Conservation (phyloP, 2,329 filamentous ascomycete genomes). For the Alternaria rosae region DNA sequence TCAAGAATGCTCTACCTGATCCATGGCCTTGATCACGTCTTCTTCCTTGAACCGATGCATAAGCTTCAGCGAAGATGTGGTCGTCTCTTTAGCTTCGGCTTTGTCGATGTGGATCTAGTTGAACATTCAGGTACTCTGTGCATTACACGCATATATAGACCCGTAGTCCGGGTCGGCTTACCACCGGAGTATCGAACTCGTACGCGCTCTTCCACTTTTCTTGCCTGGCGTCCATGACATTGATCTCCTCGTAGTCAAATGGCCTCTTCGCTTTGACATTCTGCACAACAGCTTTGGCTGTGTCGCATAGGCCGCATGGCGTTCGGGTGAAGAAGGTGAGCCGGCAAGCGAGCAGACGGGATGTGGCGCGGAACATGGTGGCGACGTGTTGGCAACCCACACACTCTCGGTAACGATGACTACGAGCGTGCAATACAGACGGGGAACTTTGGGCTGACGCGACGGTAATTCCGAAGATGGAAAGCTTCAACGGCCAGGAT, state of each 20-base stretch:
- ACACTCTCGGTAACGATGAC: background rate
- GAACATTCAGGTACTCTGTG: constrained; percentile 33
- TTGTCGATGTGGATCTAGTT: constrained; percentile 69
- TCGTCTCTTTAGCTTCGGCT: constrained; percentile 55
- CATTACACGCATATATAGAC: constrained; percentile 1
- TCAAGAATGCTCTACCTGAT: constrained; percentile 53
- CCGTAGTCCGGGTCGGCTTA: constrained; percentile 50
- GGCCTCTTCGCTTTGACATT: constrained; percentile 71
- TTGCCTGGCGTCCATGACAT: constrained; percentile 70
- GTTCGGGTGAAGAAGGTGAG: constrained; percentile 79
- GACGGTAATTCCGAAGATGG: constrained; percentile 3
- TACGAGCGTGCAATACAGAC: background rate
- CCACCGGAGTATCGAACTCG: constrained; percentile 83
- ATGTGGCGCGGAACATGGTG: constrained; percentile 44
- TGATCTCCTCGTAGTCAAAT: constrained; percentile 73
- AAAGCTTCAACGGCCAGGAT: background rate
- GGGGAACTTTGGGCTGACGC: background rate
- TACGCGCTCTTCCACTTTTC: constrained; percentile 76
- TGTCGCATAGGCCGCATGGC: constrained; percentile 74
- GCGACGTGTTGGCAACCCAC: background rate
- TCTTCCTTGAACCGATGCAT: constrained; percentile 79
- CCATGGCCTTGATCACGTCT: constrained; percentile 73
- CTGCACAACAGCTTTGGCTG: constrained; percentile 72
- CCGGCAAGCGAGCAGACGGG: constrained; percentile 53
- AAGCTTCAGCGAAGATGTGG: constrained; percentile 69